Evolutionary conservation across 192 early-diverging fungal species (phyloP).

Genomic region (Helicostylum pulchrum): DNA sequence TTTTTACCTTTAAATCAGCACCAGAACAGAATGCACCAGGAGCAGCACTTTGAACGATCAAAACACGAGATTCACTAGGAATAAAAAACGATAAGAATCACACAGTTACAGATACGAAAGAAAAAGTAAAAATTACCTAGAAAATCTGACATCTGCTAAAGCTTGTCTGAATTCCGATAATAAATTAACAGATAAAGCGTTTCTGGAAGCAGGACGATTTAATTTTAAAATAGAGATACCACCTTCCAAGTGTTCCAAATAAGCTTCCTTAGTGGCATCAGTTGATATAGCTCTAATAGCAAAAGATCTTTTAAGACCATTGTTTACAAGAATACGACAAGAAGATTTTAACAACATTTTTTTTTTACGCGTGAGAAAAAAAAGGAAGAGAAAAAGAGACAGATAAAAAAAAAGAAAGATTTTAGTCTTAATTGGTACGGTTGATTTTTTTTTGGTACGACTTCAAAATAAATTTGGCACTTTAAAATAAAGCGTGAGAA

Average conservation of each 20-base stretch:
- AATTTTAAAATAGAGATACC: constrained; percentile 82
- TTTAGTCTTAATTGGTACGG: no score
- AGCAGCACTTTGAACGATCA: constrained; percentile 78
- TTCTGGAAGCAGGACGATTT: constrained; percentile 81
- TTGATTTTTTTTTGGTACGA: no score
- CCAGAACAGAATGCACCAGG: constrained; percentile 90
- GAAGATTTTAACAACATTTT: no score
- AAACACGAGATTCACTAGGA: constrained; percentile 63
- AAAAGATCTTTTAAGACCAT: no score
- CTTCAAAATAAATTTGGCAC: no score
- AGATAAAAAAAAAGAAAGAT: no score
- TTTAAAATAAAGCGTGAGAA: no score
- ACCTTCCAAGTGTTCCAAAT: constrained; percentile 39
- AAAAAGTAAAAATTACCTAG: constrained; percentile 45
- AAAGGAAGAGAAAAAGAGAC: no score
- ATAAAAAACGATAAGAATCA: background rate
- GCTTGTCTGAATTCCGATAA: constrained; percentile 66
- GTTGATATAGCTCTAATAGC: no score
- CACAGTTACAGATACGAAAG: background rate
- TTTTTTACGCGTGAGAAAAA: no score
- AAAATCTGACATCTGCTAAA: constrained; percentile 61
- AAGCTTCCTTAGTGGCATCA: constrained; percentile 27
- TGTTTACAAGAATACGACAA: no score
- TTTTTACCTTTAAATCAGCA: constrained; percentile 85
- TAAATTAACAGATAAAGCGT: constrained; percentile 83